Conservation (phyloP, 495 filamentous ascomycete genomes). For the Penicillium canescens region DNA sequence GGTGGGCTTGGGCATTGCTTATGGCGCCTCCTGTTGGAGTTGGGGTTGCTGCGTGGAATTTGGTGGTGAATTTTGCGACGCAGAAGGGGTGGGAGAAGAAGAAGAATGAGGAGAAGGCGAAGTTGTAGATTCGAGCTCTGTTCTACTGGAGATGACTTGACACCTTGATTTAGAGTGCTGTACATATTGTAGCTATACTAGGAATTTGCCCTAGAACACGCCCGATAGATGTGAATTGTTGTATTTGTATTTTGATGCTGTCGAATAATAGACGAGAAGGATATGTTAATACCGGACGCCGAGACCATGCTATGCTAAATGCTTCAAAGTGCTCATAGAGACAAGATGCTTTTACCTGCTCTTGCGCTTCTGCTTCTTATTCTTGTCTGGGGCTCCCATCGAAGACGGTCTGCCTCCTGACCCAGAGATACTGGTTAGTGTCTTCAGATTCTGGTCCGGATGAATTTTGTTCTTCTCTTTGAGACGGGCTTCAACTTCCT, state of each 20-base stretch:
- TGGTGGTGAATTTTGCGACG: conserved; percentile 64
- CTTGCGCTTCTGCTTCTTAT: conserved; percentile 46
- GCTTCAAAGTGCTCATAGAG: background rate
- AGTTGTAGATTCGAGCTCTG: conserved; percentile 46
- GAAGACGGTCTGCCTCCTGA: conserved; percentile 11
- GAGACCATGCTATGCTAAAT: conserved; percentile 3
- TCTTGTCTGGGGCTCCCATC: conserved; percentile 21
- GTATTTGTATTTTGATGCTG: too few relatives aligned
- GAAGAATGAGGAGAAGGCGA: conserved; percentile 67
- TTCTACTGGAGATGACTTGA: background rate
- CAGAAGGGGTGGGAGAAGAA: conserved; percentile 69
- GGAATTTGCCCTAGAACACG: background rate
- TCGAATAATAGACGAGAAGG: too few relatives aligned
- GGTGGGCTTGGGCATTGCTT: conserved; percentile 80
- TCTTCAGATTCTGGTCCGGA: conserved; percentile 12
- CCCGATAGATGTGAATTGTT: background rate
- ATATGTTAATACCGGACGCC: background rate
- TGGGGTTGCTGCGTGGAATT: conserved; percentile 61
- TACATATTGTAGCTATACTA: conserved; percentile 10
- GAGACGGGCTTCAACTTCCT: conserved; percentile 1
- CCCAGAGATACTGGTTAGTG: conserved; percentile 41
- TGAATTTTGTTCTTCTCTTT: background rate
- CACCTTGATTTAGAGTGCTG: conserved; percentile 4
- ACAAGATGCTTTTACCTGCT: background rate
- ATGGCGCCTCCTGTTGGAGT: conserved; percentile 71